phyloP scores from a whole-genome alignment of 495 filamentous ascomycete genomes.

The Neurospora tetrasperma region DNA sequence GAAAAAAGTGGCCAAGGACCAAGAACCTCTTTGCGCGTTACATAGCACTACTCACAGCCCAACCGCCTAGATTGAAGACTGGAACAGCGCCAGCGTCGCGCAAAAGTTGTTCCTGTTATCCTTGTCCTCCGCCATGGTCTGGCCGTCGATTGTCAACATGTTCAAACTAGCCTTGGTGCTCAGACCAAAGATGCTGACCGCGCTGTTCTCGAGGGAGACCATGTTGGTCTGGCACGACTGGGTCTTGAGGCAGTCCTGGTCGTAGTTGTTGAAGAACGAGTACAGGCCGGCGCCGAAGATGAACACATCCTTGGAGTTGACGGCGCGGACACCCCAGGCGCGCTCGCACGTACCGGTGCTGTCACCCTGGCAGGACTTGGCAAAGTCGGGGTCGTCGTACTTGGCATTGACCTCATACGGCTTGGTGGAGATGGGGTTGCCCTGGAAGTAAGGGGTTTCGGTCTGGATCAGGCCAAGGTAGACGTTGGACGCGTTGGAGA shows the following conservation, averaged over 20 bases:
- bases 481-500: conserved; percentile 68
- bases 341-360: conserved; percentile 59
- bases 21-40: not conserved
- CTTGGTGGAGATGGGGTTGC: conserved; percentile 63
- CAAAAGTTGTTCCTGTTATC: conserved; percentile 68
- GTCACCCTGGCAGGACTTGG: conserved; percentile 47
- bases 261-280: conserved; percentile 82
- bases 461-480: conserved; percentile 83
- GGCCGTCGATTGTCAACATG: conserved; percentile 63
- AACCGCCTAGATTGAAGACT: conserved; percentile 1
- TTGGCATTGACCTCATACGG: conserved; percentile 53
- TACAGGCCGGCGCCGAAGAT: conserved; percentile 76
- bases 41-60: not conserved
- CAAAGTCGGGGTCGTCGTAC: conserved; percentile 71
- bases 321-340: conserved; percentile 74
- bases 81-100: conserved; percentile 59
- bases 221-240: conserved; percentile 82
- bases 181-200: conserved; percentile 64
- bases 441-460: conserved; percentile 88
- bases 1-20: not conserved
- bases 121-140: conserved; percentile 43
- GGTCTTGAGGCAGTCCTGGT: conserved; percentile 60
- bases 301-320: conserved; percentile 55
- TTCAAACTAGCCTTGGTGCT: conserved; percentile 81
- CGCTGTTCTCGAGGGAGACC: conserved; percentile 63